Conservation (phyloP, 345 rosid genomes). For the Populus nigra region DNA sequence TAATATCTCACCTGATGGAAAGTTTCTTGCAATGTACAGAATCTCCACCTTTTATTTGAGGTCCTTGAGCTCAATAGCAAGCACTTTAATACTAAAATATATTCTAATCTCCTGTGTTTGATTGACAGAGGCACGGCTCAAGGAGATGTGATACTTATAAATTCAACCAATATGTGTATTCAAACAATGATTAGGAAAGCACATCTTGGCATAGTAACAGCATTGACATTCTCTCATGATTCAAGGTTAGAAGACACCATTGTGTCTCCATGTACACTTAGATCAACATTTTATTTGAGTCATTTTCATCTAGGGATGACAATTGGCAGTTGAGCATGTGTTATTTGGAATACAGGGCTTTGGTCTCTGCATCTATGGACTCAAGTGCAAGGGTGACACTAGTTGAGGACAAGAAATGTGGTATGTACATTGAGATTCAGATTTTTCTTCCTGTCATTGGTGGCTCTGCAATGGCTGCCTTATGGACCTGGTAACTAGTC, state of each 20-base stretch:
- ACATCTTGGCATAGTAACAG: constrained; percentile 83
- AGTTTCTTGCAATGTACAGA: constrained; percentile 67
- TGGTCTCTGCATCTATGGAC: constrained; percentile 82
- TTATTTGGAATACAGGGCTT: constrained; percentile 49
- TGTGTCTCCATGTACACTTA: not conserved
- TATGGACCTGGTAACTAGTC: not conserved
- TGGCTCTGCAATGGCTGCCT: not conserved
- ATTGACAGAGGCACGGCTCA: constrained; percentile 61
- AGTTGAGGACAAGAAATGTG: constrained; percentile 43
- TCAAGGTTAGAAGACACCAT: constrained; percentile 56
- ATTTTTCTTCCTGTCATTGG: not conserved
- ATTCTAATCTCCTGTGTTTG: not conserved
- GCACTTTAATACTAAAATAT: not conserved
- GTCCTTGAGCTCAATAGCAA: constrained; percentile 7
- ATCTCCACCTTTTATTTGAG: constrained; percentile 4
- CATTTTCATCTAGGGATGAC: not conserved
- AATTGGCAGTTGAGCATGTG: constrained; percentile 9
- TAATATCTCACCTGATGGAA: constrained; percentile 80
- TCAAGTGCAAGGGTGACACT: constrained; percentile 81
- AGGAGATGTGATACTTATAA: constrained; percentile 65
- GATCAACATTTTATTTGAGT: not conserved
- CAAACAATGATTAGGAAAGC: constrained; percentile 56
- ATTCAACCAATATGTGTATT: constrained; percentile 46
- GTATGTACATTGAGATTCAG: constrained; percentile 27
- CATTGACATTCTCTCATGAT: constrained; percentile 73